Percentiles rank a stretch among this genome's conserved stretches.
phyloP scores from a whole-genome alignment of 2,329 filamentous ascomycete species.

The Chaetomium olivaceum region DNA sequence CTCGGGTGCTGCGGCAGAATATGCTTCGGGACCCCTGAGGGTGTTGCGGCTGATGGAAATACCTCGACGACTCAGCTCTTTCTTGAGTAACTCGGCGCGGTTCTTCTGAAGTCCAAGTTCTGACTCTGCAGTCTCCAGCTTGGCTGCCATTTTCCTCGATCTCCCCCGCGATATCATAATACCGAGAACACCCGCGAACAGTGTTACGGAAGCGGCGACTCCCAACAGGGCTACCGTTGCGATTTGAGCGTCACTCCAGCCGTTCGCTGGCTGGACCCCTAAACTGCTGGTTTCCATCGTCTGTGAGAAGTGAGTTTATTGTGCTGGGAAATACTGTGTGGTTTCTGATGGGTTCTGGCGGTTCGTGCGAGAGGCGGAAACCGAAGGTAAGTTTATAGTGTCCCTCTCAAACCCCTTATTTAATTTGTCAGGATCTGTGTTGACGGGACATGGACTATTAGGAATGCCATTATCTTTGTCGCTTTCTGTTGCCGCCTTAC shows the following conservation, averaged over 20 bases:
- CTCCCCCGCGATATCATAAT: neutral
- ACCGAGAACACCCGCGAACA: neutral
- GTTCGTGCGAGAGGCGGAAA: neutral
- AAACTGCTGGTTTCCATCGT: neutral
- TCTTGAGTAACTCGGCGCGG: neutral
- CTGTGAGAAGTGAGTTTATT: neutral
- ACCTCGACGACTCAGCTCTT: neutral
- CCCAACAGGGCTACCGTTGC: neutral
- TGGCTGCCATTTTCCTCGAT: neutral
- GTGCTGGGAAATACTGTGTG: neutral
- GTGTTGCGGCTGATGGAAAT: slow-evolving; percentile 8
- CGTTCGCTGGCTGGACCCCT: neutral
- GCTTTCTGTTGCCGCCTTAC: neutral
- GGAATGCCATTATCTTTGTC: neutral
- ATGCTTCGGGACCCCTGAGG: neutral
- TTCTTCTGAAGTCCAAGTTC: slow-evolving; percentile 7
- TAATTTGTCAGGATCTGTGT: neutral
- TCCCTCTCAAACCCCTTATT: neutral
- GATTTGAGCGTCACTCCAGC: neutral
- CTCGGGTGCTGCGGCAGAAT: neutral
- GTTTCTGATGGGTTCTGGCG: neutral
- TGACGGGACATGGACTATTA: neutral
- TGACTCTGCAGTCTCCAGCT: neutral
- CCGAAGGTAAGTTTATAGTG: neutral
- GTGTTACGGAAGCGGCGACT: neutral